Evolutionary conservation across 73 alveolate genomes (phyloP).

Genomic region (Paramecium primaurelia): DNA sequence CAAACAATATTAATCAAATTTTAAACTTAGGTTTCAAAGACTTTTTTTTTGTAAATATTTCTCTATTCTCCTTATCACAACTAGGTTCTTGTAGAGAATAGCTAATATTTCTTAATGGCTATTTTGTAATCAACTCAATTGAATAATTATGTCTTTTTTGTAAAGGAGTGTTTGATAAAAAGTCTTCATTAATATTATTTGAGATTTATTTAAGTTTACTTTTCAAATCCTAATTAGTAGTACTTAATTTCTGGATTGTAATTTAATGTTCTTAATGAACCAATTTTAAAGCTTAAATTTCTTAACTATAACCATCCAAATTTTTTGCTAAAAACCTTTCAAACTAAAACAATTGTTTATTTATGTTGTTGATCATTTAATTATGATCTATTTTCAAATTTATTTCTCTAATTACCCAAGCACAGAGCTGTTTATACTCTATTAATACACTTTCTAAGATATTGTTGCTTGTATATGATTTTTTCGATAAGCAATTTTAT

Average conservation of each 20-base stretch:
- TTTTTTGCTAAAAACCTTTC: background rate
- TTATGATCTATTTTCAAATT: background rate
- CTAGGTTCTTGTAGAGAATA: conserved; percentile 3
- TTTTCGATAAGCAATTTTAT: background rate
- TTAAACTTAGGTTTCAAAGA: background rate
- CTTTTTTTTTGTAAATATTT: background rate
- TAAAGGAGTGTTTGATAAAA: background rate
- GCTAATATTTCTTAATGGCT: background rate
- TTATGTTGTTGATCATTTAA: background rate
- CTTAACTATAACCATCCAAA: background rate
- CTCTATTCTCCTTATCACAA: conserved; percentile 2
- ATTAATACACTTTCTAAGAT: background rate
- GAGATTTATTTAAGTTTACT: conserved; percentile 1
- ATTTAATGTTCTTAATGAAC: background rate
- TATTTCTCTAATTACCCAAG: background rate
- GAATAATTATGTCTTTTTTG: background rate
- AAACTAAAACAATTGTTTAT: background rate
- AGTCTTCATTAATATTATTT: background rate
- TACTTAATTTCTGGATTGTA: background rate
- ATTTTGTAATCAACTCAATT: background rate
- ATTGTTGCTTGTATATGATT: background rate
- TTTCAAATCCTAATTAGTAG: background rate
- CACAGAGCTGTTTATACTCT: background rate
- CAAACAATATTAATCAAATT: background rate
- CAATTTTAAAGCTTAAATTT: background rate